A percentile compares a stretch with the other conserved stretches of the same genome.
Evolutionary conservation across 176 grass and related monocot genomes (phyloP).

Genomic region (Cenchrus fungigraminus): DNA sequence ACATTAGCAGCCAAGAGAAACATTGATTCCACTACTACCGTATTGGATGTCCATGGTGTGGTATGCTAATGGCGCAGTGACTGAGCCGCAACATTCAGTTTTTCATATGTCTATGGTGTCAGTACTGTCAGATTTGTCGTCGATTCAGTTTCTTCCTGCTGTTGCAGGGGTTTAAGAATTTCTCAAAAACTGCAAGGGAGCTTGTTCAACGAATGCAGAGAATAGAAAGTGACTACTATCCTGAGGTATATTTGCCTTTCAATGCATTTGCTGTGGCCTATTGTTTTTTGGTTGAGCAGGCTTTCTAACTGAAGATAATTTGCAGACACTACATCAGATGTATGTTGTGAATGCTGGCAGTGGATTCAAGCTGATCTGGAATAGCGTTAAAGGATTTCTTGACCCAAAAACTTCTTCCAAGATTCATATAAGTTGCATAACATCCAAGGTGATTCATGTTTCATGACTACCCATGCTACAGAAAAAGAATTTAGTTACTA

Average conservation of each 20-base stretch:
- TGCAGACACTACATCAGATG: constrained; percentile 91
- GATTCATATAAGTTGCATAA: constrained; percentile 69
- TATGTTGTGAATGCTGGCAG: constrained; percentile 85
- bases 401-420: constrained; percentile 90
- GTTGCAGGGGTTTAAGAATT: constrained; percentile 80
- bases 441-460: not conserved
- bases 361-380: constrained; percentile 88
- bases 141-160: constrained; percentile 22
- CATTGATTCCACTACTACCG: constrained; percentile 68
- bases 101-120: not conserved
- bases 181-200: constrained; percentile 80
- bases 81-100: not conserved
- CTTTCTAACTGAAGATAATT: constrained; percentile 23
- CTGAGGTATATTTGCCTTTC: constrained; percentile 61
- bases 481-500: not conserved
- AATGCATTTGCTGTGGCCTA: not conserved
- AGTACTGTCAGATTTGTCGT: not conserved
- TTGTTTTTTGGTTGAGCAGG: constrained; percentile 11
- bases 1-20: constrained; percentile 68
- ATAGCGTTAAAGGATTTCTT: constrained; percentile 86
- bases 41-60: constrained; percentile 76
- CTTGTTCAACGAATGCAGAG: constrained; percentile 68
- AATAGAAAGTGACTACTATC: constrained; percentile 85
- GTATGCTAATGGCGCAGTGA: constrained; percentile 34
- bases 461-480: not conserved